phyloP scores from a whole-genome alignment of 2,329 filamentous ascomycete genomes.

The Paecilomyces sp. region DNA sequence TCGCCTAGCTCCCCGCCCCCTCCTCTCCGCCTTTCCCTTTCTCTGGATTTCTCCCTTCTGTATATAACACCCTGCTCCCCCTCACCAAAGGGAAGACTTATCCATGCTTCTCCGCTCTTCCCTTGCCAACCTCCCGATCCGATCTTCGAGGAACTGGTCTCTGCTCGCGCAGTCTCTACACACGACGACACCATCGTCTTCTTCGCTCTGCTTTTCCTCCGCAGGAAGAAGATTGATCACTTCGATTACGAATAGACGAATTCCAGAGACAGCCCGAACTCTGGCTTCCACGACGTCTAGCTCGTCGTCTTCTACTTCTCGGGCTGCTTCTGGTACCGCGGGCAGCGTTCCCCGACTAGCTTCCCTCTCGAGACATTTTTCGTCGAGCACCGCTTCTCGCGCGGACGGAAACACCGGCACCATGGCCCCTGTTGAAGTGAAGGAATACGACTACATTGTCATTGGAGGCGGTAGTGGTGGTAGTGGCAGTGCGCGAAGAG shows the following conservation, averaged over 20 bases:
- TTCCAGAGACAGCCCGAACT: neutral
- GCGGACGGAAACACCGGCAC: slow-evolving; percentile 17
- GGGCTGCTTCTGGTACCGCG: slow-evolving; percentile 4
- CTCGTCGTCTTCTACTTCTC: neutral
- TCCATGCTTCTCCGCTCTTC: slow-evolving; percentile 6
- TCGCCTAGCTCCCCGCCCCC: neutral
- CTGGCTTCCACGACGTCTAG: slow-evolving; percentile 4
- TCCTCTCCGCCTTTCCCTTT: neutral
- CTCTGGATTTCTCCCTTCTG: neutral
- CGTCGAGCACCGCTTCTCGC: slow-evolving; percentile 10
- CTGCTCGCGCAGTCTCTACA: neutral
- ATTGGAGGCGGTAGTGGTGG: slow-evolving; percentile 49
- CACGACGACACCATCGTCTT: neutral
- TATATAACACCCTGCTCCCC: neutral
- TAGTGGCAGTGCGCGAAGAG: slow-evolving; percentile 42
- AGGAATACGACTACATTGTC: slow-evolving; percentile 50
- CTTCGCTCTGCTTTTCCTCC: neutral
- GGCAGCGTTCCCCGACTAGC: slow-evolving; percentile 26
- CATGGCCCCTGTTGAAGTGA: slow-evolving; percentile 41
- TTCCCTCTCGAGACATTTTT: slow-evolving; percentile 35
- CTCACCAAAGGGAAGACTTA: neutral
- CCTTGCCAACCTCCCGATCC: slow-evolving; percentile 1
- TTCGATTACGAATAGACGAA: neutral
- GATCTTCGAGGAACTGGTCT: slow-evolving; percentile 1
- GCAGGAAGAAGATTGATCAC: neutral